A percentile compares a stretch with the other conserved stretches of the same genome.
These are phyloP conservation scores for Ogataea corticis DNA, from an alignment of 805 yeast genomes.

Conservation along the genomic window DNA sequence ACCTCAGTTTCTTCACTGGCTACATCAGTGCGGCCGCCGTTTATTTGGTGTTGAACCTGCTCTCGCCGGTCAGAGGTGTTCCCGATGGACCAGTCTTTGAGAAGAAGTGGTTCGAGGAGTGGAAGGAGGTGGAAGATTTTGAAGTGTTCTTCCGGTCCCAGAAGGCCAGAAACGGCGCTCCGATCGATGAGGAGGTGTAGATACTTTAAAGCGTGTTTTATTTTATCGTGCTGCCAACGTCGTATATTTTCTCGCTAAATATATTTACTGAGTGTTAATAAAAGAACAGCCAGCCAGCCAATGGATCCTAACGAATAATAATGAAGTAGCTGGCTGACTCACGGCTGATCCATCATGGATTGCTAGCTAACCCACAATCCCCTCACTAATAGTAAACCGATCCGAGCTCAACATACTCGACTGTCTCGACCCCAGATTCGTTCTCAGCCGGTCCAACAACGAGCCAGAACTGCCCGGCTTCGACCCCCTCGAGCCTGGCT, in stretches of 20 bases:
- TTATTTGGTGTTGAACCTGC: slow-evolving; percentile 51
- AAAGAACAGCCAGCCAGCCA: too few relatives aligned
- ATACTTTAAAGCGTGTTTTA: too few relatives aligned
- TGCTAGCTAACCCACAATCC: too few relatives aligned
- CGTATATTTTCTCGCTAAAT: too few relatives aligned
- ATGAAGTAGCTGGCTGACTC: too few relatives aligned
- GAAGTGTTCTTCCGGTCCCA: slow-evolving; percentile 34
- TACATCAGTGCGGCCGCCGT: slow-evolving; percentile 57
- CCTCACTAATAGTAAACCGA: slow-evolving; percentile 19
- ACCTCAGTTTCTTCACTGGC: slow-evolving; percentile 77
- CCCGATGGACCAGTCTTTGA: slow-evolving; percentile 40
- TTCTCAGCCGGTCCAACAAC: slow-evolving; percentile 25
- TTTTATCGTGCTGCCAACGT: too few relatives aligned
- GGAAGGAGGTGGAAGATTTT: slow-evolving; percentile 65
- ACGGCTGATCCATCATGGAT: too few relatives aligned
- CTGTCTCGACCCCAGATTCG: slow-evolving; percentile 23
- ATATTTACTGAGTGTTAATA: too few relatives aligned
- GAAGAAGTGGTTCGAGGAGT: slow-evolving; percentile 62
- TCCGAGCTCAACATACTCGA: slow-evolving; percentile 23
- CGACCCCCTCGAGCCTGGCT: slow-evolving; percentile 15
- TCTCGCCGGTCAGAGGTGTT: slow-evolving; percentile 51
- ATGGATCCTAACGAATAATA: too few relatives aligned
- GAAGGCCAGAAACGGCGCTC: background rate
- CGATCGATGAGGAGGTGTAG: too few relatives aligned
- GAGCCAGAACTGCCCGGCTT: slow-evolving; percentile 26